phyloP scores from a whole-genome alignment of 1,284 basidiomycete genomes.

The Testicularia cyperi region DNA sequence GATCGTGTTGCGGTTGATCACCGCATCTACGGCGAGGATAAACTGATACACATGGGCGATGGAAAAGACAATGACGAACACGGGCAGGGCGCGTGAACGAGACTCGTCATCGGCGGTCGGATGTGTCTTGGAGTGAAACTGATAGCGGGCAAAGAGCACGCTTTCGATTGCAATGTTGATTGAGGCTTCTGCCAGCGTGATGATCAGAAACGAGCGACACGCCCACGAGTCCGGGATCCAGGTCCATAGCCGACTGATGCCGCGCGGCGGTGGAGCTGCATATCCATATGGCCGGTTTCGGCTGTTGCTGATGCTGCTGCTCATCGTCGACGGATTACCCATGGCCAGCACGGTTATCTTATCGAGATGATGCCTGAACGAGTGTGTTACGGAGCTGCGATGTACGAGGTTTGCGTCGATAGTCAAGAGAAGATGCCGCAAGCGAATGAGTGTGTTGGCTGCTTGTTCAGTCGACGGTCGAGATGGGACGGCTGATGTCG shows the following conservation, averaged over 20 bases:
- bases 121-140: slow-evolving; percentile 29
- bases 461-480: too few species aligned
- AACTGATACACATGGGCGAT: slow-evolving; percentile 50
- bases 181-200: slow-evolving; percentile 44
- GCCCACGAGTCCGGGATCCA: slow-evolving; percentile 45
- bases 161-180: slow-evolving; percentile 48
- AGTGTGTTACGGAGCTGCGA: too few species aligned
- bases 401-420: not conserved
- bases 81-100: slow-evolving; percentile 38
- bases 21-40: slow-evolving; percentile 45
- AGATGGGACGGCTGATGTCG: too few species aligned
- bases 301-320: slow-evolving; percentile 13
- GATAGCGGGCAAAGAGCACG: slow-evolving; percentile 42
- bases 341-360: slow-evolving; percentile 16
- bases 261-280: slow-evolving; percentile 13
- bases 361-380: too few species aligned
- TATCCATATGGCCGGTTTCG: slow-evolving; percentile 29
- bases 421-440: not conserved
- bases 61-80: slow-evolving; percentile 50
- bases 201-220: slow-evolving; percentile 40
- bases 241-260: slow-evolving; percentile 20
- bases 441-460: not conserved
- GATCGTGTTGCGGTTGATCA: slow-evolving; percentile 49
- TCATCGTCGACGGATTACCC: slow-evolving; percentile 10
- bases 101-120: slow-evolving; percentile 21